Percentiles rank a stretch among this genome's conserved stretches.
Evolutionary conservation across 1,139 yeast genomes (phyloP).

Genomic region (Scheffersomyces segobiensis): DNA sequence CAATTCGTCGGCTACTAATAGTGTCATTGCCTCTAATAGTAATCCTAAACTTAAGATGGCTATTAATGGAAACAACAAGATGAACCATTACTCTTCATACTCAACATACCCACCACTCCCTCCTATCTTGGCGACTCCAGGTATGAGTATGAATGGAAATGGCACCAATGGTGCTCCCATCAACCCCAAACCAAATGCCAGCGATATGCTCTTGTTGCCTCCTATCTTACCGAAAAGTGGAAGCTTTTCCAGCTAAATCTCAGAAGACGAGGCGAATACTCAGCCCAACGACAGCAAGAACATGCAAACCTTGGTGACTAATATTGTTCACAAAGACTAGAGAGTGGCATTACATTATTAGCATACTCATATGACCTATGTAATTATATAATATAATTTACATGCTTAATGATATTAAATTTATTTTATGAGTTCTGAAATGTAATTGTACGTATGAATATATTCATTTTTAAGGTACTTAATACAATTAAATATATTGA

Average conservation of each 20-base stretch:
- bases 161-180: not conserved
- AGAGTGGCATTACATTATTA: not conserved
- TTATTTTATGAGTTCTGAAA: not conserved
- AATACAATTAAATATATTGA: not conserved
- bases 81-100: conserved; percentile 1
- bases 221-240: not conserved
- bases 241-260: not conserved
- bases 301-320: not conserved
- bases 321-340: not conserved
- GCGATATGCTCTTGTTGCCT: not conserved
- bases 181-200: not conserved
- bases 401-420: not conserved
- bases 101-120: conserved; percentile 2
- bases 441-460: too few species aligned
- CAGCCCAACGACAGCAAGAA: not conserved
- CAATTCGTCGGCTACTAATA: not conserved
- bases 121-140: conserved; percentile 1
- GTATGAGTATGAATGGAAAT: not conserved
- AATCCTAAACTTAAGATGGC: not conserved
- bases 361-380: not conserved
- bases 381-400: too few species aligned
- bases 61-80: conserved; percentile 1
- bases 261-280: not conserved
- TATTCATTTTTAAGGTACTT: too few species aligned
- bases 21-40: not conserved